Percentiles rank a stretch among this genome's conserved stretches.
Conservation (phyloP, 2,329 filamentous ascomycete genomes). For the Pseudocercospora fijiensis region DNA sequence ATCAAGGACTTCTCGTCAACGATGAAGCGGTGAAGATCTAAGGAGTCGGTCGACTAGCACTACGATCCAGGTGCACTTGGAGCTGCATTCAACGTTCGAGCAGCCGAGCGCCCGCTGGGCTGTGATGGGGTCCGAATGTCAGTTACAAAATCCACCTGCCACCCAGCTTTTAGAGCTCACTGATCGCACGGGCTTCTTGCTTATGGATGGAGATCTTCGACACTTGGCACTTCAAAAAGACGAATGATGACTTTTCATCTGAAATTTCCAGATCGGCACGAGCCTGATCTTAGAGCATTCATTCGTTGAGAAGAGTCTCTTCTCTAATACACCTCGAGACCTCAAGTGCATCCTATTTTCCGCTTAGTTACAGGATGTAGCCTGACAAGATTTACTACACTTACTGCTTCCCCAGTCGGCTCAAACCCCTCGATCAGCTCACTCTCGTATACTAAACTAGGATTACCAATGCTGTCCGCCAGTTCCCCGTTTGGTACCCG, state of each 20-base stretch:
- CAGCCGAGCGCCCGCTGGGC: constrained; percentile 1
- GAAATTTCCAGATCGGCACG: constrained; percentile 56
- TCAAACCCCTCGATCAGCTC: neutral
- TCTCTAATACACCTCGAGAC: neutral
- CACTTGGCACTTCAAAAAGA: constrained; percentile 40
- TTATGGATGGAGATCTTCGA: constrained; percentile 9
- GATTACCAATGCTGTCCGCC: neutral
- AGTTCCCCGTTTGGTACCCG: neutral
- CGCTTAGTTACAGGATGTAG: neutral
- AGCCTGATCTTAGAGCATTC: constrained; percentile 53
- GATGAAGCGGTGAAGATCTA: neutral
- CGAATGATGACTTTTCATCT: constrained; percentile 53
- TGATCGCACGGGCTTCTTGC: constrained; percentile 7
- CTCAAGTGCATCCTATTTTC: neutral
- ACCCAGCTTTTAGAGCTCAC: constrained; percentile 1
- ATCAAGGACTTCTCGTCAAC: constrained; percentile 1
- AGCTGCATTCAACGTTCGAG: neutral
- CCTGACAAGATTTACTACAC: neutral
- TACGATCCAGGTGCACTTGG: constrained; percentile 5
- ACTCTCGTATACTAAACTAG: neutral
- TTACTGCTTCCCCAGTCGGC: neutral
- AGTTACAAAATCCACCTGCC: constrained; percentile 5
- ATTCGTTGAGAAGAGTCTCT: constrained; percentile 53
- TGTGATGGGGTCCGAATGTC: constrained; percentile 5
- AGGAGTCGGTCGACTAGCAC: constrained; percentile 9